Evolutionary conservation across 2,329 filamentous ascomycete genomes (phyloP).

Genomic region (Fonsecaea monophora): DNA sequence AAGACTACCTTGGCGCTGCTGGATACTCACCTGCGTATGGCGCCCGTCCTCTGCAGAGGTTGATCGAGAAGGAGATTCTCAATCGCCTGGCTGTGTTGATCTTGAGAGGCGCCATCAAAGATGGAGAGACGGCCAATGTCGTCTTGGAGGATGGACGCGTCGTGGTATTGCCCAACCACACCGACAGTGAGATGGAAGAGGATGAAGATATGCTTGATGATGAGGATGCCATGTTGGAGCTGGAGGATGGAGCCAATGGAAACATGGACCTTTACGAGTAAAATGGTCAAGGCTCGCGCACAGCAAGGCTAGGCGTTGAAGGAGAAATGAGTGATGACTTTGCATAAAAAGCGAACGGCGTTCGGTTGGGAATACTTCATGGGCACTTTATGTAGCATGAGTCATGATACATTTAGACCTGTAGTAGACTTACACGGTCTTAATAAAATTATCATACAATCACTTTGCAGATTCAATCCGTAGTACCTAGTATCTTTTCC

Average conservation of each 20-base stretch:
- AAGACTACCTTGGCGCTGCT: slow-evolving; percentile 87
- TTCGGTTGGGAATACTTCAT: neutral
- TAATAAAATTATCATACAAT: neutral
- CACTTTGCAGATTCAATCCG: neutral
- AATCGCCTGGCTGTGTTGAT: slow-evolving; percentile 93
- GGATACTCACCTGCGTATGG: slow-evolving; percentile 97
- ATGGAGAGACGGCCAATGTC: slow-evolving; percentile 83
- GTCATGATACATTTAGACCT: slow-evolving; percentile 18
- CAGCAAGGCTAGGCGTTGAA: slow-evolving; percentile 4
- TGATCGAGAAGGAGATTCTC: slow-evolving; percentile 97
- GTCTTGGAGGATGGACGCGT: slow-evolving; percentile 81
- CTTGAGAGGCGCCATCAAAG: slow-evolving; percentile 79
- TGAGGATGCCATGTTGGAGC: slow-evolving; percentile 77
- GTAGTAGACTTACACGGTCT: slow-evolving; percentile 2
- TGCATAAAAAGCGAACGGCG: slow-evolving; percentile 13
- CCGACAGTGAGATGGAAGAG: slow-evolving; percentile 65
- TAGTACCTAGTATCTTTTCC: neutral
- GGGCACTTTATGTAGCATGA: slow-evolving; percentile 44
- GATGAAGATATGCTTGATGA: slow-evolving; percentile 79
- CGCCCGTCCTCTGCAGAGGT: slow-evolving; percentile 81
- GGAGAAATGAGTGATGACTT: slow-evolving; percentile 8
- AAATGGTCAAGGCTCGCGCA: neutral
- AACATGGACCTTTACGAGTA: slow-evolving; percentile 71
- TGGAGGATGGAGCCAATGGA: slow-evolving; percentile 54
- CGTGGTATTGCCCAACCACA: slow-evolving; percentile 76